Evolutionary conservation across 2,329 filamentous ascomycete species (phyloP).

Genomic region (Penicillium sp.): DNA sequence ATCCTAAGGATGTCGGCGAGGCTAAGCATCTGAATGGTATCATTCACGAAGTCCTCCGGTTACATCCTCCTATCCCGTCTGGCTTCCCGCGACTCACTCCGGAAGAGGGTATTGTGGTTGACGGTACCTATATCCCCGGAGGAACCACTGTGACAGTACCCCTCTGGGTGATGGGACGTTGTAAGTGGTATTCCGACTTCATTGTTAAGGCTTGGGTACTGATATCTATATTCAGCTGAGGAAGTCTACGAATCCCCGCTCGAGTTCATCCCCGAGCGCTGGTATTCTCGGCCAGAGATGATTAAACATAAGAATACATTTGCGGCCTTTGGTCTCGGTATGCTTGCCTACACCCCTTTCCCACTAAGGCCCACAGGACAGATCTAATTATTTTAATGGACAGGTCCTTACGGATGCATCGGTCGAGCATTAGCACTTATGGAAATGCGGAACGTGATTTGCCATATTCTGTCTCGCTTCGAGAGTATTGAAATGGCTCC

Average conservation of each 20-base stretch:
- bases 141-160: constrained; percentile 2
- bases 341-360: not conserved
- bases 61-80: constrained; percentile 44
- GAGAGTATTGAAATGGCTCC: not conserved
- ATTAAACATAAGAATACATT: not conserved
- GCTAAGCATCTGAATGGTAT: constrained; percentile 39
- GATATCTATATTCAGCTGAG: not conserved
- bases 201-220: not conserved
- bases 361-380: not conserved
- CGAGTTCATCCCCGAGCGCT: constrained; percentile 1
- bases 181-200: not conserved
- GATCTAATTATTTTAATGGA: not conserved
- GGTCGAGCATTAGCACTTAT: constrained; percentile 4
- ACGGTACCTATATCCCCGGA: constrained; percentile 32
- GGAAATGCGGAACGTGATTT: constrained; percentile 1
- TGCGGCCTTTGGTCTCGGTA: not conserved
- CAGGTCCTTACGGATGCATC: constrained; percentile 3
- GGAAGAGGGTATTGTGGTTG: constrained; percentile 36
- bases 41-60: constrained; percentile 45
- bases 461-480: not conserved
- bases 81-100: constrained; percentile 42
- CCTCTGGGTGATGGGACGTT: not conserved
- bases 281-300: not conserved
- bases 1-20: constrained; percentile 2
- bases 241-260: not conserved